Base-by-base conservation (phyloP, 2,329 filamentous ascomycete genomes). In the Pseudocercospora vitis region DNA sequence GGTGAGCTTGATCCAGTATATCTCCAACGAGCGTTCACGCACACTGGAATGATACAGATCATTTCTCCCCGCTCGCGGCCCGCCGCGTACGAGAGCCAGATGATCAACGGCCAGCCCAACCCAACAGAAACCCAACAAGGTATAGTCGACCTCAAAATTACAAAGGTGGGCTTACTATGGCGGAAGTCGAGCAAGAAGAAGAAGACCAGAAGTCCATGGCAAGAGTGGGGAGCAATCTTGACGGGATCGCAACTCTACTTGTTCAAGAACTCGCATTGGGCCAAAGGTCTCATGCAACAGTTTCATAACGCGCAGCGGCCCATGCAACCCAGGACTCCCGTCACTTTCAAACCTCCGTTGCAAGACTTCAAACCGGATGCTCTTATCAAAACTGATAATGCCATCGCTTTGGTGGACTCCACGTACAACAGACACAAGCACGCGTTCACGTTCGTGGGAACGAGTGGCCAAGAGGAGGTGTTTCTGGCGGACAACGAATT, bases 211-310 rank as follows among this genome's bases (percentile, higher is more conserved):
- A 96, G 92, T 8, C 92, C 94, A 1, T 99, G 94, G 94, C 92
- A 96, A 68, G 94, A 99, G 78, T 99, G 94, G 94, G 94, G 94
- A 48, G 94, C 91, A 19, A 88, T 99, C 54, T 80, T 99, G 24
- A 99, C 94, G 0, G 90, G 92, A n/a, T 95, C 94, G 4, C 92
- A 96, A 67, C 81, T 99, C 6, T 99, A 96, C 71, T 90, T 99
- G 71, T 99, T 97, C 76, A 86, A 89, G 53, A 96, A 97, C 68
- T 87, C 90, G 4, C 80, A 85, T 16, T 99, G 94, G 92, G 85
- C 95, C 28, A 97, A 96, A 71, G 88, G 82, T 54, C 73, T 99
- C 59, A 91, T 97, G 76, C 82, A 88, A 59, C 94, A 99, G 68
- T 86, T 92, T 68, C 32, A 48, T 14, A 56, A 91, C 96, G 40